These are phyloP conservation scores for Chlorella sorokiniana DNA, from an alignment of 139 green algal species.

Conservation along the genomic window DNA sequence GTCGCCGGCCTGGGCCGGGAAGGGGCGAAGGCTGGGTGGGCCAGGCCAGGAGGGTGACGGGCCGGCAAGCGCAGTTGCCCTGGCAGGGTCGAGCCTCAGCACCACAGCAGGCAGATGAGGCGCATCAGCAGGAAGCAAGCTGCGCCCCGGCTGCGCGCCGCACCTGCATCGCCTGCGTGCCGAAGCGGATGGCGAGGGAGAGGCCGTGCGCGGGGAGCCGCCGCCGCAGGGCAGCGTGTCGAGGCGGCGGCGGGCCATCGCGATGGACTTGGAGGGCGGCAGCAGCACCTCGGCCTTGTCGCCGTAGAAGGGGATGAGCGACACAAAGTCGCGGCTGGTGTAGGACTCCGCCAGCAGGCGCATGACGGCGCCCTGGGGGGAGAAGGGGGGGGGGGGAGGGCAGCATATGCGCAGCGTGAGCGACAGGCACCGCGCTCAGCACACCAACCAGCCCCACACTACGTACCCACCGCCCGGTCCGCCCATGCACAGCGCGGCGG, in stretches of 20 bases:
- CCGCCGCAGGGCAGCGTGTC: slow-evolving; percentile 97
- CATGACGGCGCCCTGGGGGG: slow-evolving; percentile 86
- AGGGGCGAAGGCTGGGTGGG: not conserved
- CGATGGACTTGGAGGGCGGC: slow-evolving; percentile 96
- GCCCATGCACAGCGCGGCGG: not conserved
- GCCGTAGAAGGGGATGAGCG: slow-evolving; percentile 97
- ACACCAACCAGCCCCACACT: not conserved
- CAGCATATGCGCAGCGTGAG: no score
- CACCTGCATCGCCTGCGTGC: slow-evolving; percentile 65
- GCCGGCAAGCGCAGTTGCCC: no score
- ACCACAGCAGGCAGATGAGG: not conserved
- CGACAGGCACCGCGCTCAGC: not conserved
- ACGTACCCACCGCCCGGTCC: not conserved
- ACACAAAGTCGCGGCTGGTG: slow-evolving; percentile 94
- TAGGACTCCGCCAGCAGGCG: slow-evolving; percentile 93
- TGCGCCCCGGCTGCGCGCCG: not conserved
- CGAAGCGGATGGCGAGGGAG: slow-evolving; percentile 75
- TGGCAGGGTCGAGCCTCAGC: not conserved
- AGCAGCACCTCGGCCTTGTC: slow-evolving; percentile 96
- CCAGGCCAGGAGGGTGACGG: not conserved
- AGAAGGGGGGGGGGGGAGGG: not conserved
- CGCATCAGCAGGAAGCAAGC: not conserved
- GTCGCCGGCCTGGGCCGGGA: slow-evolving; percentile 72
- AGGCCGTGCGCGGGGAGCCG: slow-evolving; percentile 95
- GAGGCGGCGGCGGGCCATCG: slow-evolving; percentile 94